Conservation (phyloP, 805 yeast genomes). For the Schizosaccharomyces osmophilus region DNA sequence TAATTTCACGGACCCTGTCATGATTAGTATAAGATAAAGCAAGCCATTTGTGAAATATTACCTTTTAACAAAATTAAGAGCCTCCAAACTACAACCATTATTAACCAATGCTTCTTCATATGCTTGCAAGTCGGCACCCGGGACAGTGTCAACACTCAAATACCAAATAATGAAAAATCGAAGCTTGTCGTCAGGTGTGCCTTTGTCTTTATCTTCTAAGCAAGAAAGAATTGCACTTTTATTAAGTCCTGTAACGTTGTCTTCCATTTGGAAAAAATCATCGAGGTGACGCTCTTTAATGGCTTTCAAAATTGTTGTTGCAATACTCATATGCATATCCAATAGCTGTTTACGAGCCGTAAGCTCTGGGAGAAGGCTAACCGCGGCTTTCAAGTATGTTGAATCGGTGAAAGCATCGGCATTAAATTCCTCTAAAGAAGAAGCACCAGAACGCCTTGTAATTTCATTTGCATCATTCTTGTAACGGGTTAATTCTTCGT, state of each 20-base stretch:
- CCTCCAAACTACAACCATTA: constrained; percentile 20
- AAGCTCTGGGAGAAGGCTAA: constrained; percentile 75
- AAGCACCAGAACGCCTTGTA: constrained; percentile 49
- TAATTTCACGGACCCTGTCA: constrained; percentile 8
- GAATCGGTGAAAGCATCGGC: constrained; percentile 13
- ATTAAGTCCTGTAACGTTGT: constrained; percentile 28
- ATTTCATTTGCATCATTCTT: constrained; percentile 72
- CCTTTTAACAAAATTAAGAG: constrained; percentile 1
- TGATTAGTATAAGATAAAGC: not conserved
- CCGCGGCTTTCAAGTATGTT: constrained; percentile 32
- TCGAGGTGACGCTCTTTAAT: constrained; percentile 73
- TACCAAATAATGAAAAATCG: constrained; percentile 69
- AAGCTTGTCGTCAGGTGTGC: constrained; percentile 41
- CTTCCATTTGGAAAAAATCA: constrained; percentile 83
- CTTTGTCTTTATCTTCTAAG: constrained; percentile 31
- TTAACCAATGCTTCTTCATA: constrained; percentile 37
- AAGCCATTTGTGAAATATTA: not conserved
- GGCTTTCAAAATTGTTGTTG: constrained; percentile 59
- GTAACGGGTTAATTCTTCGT: constrained; percentile 52
- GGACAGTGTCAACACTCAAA: constrained; percentile 20
- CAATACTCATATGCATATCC: constrained; percentile 91
- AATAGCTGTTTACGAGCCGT: constrained; percentile 68
- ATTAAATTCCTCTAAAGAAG: constrained; percentile 52
- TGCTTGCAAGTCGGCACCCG: constrained; percentile 28
- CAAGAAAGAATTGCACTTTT: constrained; percentile 30